A percentile compares a stretch with the other conserved stretches of the same genome.
Conservation (phyloP, 176 grass and related monocot species). For the Triticum urartu region DNA sequence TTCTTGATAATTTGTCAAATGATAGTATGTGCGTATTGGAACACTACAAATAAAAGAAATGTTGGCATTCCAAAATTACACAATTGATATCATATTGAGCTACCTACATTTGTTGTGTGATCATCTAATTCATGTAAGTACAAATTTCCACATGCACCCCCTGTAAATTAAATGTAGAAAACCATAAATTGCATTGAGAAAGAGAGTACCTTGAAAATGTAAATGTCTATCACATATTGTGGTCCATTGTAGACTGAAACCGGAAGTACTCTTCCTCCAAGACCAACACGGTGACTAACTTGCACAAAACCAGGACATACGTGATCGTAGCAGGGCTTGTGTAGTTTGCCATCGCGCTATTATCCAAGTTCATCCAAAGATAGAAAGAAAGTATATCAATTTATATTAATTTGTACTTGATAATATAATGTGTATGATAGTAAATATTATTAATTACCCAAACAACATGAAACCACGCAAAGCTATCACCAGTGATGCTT, state of each 20-base stretch:
- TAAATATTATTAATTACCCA: slow-evolving; percentile 9
- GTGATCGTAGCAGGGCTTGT: neutral
- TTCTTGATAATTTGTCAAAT: neutral
- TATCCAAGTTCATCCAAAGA: neutral
- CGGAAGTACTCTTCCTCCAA: neutral
- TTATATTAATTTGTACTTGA: neutral
- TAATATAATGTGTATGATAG: neutral
- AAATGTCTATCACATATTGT: slow-evolving; percentile 2
- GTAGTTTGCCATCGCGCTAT: neutral
- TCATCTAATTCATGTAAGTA: too few relatives aligned
- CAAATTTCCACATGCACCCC: neutral
- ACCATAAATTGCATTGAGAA: neutral
- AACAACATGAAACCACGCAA: slow-evolving; percentile 8
- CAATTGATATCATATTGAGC: neutral
- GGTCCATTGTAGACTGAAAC: slow-evolving; percentile 23
- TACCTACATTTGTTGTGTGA: neutral
- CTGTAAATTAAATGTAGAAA: neutral
- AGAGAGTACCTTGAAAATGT: slow-evolving; percentile 17
- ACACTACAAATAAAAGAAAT: neutral
- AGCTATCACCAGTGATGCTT: neutral
- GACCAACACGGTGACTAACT: slow-evolving; percentile 7
- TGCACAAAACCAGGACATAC: slow-evolving; percentile 36
- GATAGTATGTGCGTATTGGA: neutral
- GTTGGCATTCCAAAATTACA: too few relatives aligned
- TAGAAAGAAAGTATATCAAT: neutral